phyloP scores from a whole-genome alignment of 1,139 yeast species.

The Candida sanyaensis region DNA sequence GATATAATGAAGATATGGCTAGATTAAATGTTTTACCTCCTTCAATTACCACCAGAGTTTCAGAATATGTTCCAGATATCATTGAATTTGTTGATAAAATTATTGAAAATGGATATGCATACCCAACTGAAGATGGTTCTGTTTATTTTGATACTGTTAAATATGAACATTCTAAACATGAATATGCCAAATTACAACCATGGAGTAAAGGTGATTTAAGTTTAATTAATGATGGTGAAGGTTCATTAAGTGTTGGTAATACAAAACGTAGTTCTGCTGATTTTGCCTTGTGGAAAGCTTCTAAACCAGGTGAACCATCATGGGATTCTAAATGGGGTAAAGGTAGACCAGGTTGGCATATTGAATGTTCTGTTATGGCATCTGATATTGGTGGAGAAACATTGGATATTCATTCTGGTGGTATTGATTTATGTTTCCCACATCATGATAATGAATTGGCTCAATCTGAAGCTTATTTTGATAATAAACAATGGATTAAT shows the following conservation, averaged over 20 bases:
- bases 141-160: constrained; percentile 91
- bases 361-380: constrained; percentile 99
- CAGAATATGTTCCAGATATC: constrained; percentile 94
- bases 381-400: constrained; percentile 78
- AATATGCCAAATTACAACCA: constrained; percentile 95
- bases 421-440: constrained; percentile 97
- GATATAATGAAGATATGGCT: constrained; percentile 84
- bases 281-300: constrained; percentile 95
- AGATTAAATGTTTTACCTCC: constrained; percentile 83
- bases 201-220: constrained; percentile 93
- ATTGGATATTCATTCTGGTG: constrained; percentile 97
- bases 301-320: constrained; percentile 96
- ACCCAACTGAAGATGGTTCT: constrained; percentile 79
- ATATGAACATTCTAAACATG: constrained; percentile 77
- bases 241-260: constrained; percentile 64
- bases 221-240: constrained; percentile 93
- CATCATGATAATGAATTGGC: constrained; percentile 99
- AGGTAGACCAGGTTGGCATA: constrained; percentile 99
- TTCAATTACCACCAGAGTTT: constrained; percentile 88
- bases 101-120: constrained; percentile 79
- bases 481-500: constrained; percentile 92
- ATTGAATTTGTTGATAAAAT: constrained; percentile 75
- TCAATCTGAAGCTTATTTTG: constrained; percentile 91
- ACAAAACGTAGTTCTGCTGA: constrained; percentile 76
- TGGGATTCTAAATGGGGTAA: constrained; percentile 97